These are phyloP conservation scores for Coelastrella sp. DNA, from an alignment of 139 green algal species.

Conservation along the genomic window DNA sequence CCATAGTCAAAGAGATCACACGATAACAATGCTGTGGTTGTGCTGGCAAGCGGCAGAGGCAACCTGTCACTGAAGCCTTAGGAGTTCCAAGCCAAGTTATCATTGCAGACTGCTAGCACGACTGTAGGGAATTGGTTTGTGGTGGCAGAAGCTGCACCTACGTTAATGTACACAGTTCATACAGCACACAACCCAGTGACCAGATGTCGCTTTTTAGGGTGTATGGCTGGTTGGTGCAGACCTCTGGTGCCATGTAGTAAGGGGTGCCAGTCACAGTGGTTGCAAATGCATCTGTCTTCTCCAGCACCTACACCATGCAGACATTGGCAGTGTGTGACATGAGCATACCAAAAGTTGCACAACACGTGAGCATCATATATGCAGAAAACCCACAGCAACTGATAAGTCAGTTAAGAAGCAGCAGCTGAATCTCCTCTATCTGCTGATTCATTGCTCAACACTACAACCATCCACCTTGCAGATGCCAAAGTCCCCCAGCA, in stretches of 20 bases:
- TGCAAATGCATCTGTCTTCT: constrained; percentile 72
- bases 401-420: neutral
- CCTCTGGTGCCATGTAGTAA: constrained; percentile 69
- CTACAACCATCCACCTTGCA: constrained; percentile 52
- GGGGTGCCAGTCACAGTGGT: constrained; percentile 74
- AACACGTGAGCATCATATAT: neutral
- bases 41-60: too few relatives aligned
- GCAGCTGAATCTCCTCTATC: neutral
- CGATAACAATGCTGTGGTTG: too few relatives aligned
- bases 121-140: neutral
- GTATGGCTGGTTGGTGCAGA: constrained; percentile 77
- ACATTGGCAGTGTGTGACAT: neutral
- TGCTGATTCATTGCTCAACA: neutral
- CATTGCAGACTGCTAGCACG: neutral
- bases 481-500: constrained; percentile 92
- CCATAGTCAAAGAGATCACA: too few relatives aligned
- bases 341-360: neutral
- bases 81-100: neutral
- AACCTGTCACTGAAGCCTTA: neutral
- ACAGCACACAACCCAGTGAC: constrained; percentile 87
- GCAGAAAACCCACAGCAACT: too few relatives aligned
- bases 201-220: constrained; percentile 86
- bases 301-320: constrained; percentile 53
- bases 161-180: constrained; percentile 85
- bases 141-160: constrained; percentile 34